Evolutionary conservation across 345 rosid genomes (phyloP), one percentile per base, ranked within the genome.

Genomic region (Corchorus capsularis): DNA sequence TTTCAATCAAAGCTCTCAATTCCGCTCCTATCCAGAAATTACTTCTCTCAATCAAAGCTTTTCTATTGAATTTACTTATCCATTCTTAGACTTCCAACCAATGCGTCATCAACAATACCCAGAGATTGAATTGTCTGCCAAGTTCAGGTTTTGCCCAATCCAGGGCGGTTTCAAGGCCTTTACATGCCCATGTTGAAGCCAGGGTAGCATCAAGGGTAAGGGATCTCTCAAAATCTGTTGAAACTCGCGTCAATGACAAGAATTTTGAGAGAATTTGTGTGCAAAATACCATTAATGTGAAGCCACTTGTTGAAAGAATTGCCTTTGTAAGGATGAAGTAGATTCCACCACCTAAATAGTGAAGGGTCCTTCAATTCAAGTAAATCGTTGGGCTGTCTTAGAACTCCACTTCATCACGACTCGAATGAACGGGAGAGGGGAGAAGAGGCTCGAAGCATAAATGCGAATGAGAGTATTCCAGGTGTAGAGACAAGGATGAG

Each of bases 261-360:
- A 85, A 77, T 53, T 88, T 93, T 32, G 97, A 91, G 88, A 89
- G 86, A 73, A 86, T 89, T 82, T 84, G 81, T 56, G 89, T 92
- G 70, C 87, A 88, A 54, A 86, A 82, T 67, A 90, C 91, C 52
- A 67, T 83, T 13, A 79, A 73, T 73, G 90, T 79, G 79, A 91
- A 90, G 85, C 90, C 94, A 34, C 52, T 87, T 76, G 84, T 88
- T 62, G 97, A 90, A 81, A 84, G 86, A 75, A 87, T 91, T 80
- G 93, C 85, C 70, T n/a, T n/a, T n/a, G n/a, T n/a, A 86, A 82
- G 66, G 89, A 83, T 80, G 92, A 84, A n/a, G n/a, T n/a, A n/a
- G n/a, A n/a, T n/a, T n/a, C n/a, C n/a, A n/a, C n/a, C n/a, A n/a
- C n/a, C n/a, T n/a, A n/a, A n/a, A n/a, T n/a, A n/a, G n/a, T n/a